phyloP scores from a whole-genome alignment of 495 filamentous ascomycete genomes.

The Tetracladium marchalianum region DNA sequence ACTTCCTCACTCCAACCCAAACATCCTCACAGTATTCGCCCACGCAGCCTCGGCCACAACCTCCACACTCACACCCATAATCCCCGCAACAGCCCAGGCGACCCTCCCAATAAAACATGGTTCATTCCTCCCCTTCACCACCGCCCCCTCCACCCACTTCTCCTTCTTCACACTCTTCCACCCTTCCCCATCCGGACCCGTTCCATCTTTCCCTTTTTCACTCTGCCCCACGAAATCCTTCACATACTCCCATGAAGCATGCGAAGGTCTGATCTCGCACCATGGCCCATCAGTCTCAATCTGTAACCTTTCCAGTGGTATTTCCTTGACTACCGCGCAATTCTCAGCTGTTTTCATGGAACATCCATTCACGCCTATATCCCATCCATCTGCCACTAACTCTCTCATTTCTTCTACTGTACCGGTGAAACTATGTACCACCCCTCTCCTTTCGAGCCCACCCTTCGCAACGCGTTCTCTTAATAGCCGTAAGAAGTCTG shows the following conservation, averaged over 20 bases:
- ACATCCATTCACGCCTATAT: constrained; percentile 67
- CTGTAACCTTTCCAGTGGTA: constrained; percentile 60
- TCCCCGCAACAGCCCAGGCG: constrained; percentile 72
- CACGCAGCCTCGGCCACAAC: constrained; percentile 82
- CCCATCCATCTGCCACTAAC: constrained; percentile 51
- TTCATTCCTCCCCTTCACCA: constrained; percentile 92
- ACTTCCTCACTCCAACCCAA: constrained; percentile 51
- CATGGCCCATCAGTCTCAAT: constrained; percentile 80
- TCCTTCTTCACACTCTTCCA: constrained; percentile 76
- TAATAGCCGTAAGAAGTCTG: constrained; percentile 56
- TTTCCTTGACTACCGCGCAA: constrained; percentile 52
- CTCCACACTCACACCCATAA: constrained; percentile 69
- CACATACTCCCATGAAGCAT: constrained; percentile 51
- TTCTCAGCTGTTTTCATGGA: constrained; percentile 67
- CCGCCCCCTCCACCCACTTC: constrained; percentile 69
- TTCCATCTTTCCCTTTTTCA: background rate
- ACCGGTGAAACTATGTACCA: constrained; percentile 72
- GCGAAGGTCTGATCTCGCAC: constrained; percentile 40
- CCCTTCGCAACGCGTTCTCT: constrained; percentile 32
- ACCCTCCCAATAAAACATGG: constrained; percentile 74
- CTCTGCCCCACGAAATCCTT: constrained; percentile 20
- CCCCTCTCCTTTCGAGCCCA: constrained; percentile 46
- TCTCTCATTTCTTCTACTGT: constrained; percentile 59
- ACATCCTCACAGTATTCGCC: constrained; percentile 74
- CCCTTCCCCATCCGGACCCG: constrained; percentile 18